Evolutionary conservation across 2,329 filamentous ascomycete species (phyloP).

Genomic region (Paecilomyces formosus): DNA sequence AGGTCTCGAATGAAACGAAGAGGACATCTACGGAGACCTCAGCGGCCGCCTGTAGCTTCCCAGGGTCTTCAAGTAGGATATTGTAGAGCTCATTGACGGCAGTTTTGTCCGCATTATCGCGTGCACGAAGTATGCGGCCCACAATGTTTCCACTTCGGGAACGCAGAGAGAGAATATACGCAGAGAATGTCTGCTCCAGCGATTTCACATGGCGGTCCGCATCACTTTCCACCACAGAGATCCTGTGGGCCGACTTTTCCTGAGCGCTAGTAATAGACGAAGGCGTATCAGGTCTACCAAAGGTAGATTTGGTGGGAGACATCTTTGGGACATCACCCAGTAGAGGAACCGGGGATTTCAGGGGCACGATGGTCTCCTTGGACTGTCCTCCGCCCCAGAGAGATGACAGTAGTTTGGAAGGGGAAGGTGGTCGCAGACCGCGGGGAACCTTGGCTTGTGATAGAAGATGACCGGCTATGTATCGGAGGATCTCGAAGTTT

Average conservation of each 20-base stretch:
- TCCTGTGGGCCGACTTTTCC: constrained; percentile 20
- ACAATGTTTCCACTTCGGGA: constrained; percentile 81
- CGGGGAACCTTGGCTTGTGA: constrained; percentile 52
- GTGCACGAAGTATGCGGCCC: constrained; percentile 65
- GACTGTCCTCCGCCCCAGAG: constrained; percentile 57
- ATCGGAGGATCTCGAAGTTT: constrained; percentile 68
- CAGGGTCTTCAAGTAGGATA: constrained; percentile 72
- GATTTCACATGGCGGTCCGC: constrained; percentile 60
- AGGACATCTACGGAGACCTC: constrained; percentile 76
- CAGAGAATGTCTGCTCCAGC: constrained; percentile 77
- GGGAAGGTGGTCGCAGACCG: constrained; percentile 71
- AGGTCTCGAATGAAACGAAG: constrained; percentile 90
- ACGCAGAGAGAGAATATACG: constrained; percentile 74
- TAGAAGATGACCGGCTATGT: constrained; percentile 56
- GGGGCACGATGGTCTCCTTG: constrained; percentile 23
- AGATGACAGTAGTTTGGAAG: constrained; percentile 82
- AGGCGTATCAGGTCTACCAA: constrained; percentile 36
- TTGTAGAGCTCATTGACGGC: constrained; percentile 88
- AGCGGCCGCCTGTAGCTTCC: constrained; percentile 64
- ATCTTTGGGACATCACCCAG: constrained; percentile 40
- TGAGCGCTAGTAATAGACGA: constrained; percentile 23
- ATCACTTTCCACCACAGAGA: constrained; percentile 50
- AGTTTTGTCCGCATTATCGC: constrained; percentile 65
- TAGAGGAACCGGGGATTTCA: constrained; percentile 28
- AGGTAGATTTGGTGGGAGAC: constrained; percentile 25